Base-by-base conservation (phyloP, 1,139 yeast species). In the Sugiyamaella xylanicola region DNA sequence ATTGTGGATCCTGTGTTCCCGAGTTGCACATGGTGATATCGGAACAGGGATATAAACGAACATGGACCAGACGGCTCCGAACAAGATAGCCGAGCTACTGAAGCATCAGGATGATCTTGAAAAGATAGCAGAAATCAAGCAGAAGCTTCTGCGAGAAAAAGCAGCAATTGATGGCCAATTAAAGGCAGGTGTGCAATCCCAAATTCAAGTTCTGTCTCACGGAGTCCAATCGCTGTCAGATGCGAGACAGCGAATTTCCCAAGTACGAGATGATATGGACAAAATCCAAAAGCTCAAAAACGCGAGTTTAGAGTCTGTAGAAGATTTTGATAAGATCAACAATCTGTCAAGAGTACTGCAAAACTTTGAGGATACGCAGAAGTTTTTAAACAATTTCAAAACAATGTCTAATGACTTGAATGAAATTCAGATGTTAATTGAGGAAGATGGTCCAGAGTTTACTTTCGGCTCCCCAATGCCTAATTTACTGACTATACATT, bases 81-180 rank as follows among this genome's bases (percentile, higher is more conserved):
- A 20, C 16, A 54, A 62, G 32, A 64, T 71, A 15, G 61, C 68
- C 8, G 72, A 70, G 59, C 58, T 70, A 48, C 58, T 70, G 41
- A 64, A 63, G 42, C 69, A 67, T 39, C 67, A 66, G 21, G 69
- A 68, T 58, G 68, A 86, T 62, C 75, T 86, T 57, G 81, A 77
- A 52, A 84, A 84, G 64, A 78, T 85, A 11, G 71, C 77, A 8
- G 70, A 75, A 1, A 72, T 85, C 41, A 80, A 82, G 58, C 85
- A 80, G 61, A 88, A 85, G 63, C 77, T 89, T 55, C 65, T 72
- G 44, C 81, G 87, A 60, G 95, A 89, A 66, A 87, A 86, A 68
- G 78, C 86, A 0, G 79, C 87, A 1, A 73, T 87, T n/a, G 96
- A 89, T 63, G 76, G 82, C 55, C 87, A 87, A 67, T 75, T 89